Percentiles rank a stretch among this genome's conserved stretches.
Conservation (phyloP, 805 yeast genomes). For the Sporopachydermia lactativora region DNA sequence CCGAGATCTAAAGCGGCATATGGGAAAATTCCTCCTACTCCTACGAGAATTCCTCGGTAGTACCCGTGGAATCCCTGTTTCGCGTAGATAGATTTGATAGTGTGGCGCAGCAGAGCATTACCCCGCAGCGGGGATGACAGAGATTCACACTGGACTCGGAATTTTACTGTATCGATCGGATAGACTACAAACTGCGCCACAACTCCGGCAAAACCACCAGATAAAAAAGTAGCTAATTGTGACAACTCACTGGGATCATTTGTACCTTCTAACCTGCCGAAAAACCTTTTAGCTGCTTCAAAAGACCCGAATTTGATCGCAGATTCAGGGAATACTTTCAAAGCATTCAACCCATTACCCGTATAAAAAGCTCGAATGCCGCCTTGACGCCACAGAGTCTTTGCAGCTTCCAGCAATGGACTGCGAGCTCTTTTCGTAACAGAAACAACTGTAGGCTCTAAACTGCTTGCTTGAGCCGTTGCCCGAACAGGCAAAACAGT, state of each 20-base stretch:
- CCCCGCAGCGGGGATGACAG: slow-evolving; percentile 51
- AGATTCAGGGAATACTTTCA: slow-evolving; percentile 92
- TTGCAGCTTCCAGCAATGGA: slow-evolving; percentile 69
- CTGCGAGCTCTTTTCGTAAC: slow-evolving; percentile 38
- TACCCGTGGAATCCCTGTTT: slow-evolving; percentile 72
- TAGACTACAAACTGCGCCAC: slow-evolving; percentile 85
- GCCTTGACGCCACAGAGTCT: slow-evolving; percentile 73
- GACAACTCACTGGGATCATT: slow-evolving; percentile 58
- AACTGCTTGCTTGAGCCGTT: not conserved
- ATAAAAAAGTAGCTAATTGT: slow-evolving; percentile 64
- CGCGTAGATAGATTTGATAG: slow-evolving; percentile 63
- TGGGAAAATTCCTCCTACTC: slow-evolving; percentile 94
- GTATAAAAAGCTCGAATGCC: slow-evolving; percentile 83
- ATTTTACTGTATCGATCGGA: slow-evolving; percentile 91
- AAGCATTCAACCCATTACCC: slow-evolving; percentile 87
- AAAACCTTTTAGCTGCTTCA: slow-evolving; percentile 66
- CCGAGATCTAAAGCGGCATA: slow-evolving; percentile 95
- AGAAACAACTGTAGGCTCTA: slow-evolving; percentile 6
- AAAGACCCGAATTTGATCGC: slow-evolving; percentile 96
- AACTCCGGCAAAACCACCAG: slow-evolving; percentile 97
- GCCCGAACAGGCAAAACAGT: slow-evolving; percentile 19
- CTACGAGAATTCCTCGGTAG: slow-evolving; percentile 80
- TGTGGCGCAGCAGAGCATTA: slow-evolving; percentile 39
- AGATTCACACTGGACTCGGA: slow-evolving; percentile 86
- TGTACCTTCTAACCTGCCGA: slow-evolving; percentile 67